Conservation (phyloP, 495 filamentous ascomycete genomes). For the Daldinia caldariorum region DNA sequence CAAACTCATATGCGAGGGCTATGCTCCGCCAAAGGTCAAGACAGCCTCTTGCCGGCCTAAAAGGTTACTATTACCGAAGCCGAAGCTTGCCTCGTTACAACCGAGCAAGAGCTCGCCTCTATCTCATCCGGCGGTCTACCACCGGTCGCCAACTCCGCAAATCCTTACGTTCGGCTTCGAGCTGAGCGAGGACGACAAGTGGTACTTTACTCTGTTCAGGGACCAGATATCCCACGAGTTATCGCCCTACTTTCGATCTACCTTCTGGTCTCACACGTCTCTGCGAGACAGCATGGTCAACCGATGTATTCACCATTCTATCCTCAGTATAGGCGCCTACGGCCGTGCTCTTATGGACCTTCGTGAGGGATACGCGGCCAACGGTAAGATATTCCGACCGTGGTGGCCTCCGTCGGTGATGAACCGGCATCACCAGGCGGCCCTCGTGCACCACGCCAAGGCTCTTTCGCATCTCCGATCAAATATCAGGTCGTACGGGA, state of each 20-base stretch:
- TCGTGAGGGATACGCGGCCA: conserved; percentile 15
- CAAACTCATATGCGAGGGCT: conserved; percentile 43
- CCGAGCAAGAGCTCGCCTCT: conserved; percentile 2
- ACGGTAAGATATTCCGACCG: conserved; percentile 13
- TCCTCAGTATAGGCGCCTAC: conserved; percentile 46
- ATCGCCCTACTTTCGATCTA: conserved; percentile 34
- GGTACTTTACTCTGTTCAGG: conserved; percentile 42
- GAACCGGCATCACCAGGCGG: conserved; percentile 41
- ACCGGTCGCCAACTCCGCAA: conserved; percentile 4
- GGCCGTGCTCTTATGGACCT: conserved; percentile 41
- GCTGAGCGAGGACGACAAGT: conserved; percentile 37
- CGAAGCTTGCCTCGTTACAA: conserved; percentile 29
- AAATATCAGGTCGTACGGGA: conserved; percentile 33
- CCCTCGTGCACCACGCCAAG: conserved; percentile 42
- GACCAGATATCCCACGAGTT: conserved; percentile 37
- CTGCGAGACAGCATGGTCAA: conserved; percentile 41
- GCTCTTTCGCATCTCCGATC: conserved; percentile 42
- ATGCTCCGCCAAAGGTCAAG: conserved; percentile 37
- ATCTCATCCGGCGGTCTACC: conserved; percentile 16
- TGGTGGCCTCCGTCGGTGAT: conserved; percentile 39
- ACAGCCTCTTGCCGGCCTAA: conserved; percentile 19
- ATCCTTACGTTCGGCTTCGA: conserved; percentile 39
- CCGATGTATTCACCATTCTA: conserved; percentile 43
- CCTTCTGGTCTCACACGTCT: conserved; percentile 39
- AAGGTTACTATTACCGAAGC: conserved; percentile 40